Percentiles rank a stretch among this genome's conserved stretches.
These are phyloP conservation scores for Microcos paniculata DNA, from an alignment of 345 rosid genomes.

Conservation along the genomic window DNA sequence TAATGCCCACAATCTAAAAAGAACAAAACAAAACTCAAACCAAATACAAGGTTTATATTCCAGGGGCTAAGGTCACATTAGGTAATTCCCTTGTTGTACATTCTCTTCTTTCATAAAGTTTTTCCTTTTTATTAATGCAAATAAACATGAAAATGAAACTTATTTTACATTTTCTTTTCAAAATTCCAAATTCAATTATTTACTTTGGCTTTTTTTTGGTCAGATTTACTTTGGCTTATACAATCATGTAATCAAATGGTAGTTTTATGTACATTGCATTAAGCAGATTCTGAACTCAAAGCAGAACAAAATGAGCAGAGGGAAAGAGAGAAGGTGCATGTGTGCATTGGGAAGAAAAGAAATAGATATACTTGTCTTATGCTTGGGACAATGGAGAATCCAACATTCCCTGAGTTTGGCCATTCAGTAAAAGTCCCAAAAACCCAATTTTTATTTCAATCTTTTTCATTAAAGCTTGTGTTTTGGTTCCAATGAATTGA, in stretches of 20 bases:
- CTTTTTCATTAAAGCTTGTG: neutral
- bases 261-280: neutral
- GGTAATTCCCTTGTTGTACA: neutral
- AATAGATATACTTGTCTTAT: neutral
- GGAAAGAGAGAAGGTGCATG: neutral
- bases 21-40: slow-evolving; percentile 24
- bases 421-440: slow-evolving; percentile 37
- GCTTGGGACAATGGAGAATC: slow-evolving; percentile 35
- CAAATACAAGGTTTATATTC: slow-evolving; percentile 14
- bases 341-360: no score
- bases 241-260: no score
- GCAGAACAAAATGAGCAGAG: neutral
- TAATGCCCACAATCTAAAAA: slow-evolving; percentile 31
- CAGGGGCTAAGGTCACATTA: slow-evolving; percentile 23
- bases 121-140: neutral
- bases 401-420: slow-evolving; percentile 42
- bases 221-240: no score
- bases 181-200: no score
- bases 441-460: neutral
- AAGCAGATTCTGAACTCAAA: neutral
- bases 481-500: neutral
- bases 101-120: no score
- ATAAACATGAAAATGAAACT: no score
- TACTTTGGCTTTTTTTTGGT: no score
- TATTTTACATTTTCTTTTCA: no score